Evolutionary conservation across 208 protist genomes (phyloP), one percentile per base, ranked within the genome.

Genomic region (Leishmania tropica): DNA sequence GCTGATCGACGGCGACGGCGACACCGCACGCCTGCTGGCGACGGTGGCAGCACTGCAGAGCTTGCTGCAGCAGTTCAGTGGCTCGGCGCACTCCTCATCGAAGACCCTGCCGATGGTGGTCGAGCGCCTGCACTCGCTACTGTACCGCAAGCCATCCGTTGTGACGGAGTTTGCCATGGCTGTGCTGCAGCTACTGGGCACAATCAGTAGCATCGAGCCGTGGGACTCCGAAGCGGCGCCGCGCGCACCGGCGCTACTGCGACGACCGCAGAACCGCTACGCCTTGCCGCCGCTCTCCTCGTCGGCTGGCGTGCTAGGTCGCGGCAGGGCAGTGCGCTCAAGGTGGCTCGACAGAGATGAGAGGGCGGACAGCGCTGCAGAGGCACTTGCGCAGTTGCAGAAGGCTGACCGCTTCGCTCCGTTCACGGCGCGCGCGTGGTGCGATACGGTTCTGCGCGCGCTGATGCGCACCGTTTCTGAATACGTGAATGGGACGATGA

Each of bases 131-230:
- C 92, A 95, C 76, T 93, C 90, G 28, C 84, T 96, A 70, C 81
- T 95, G 24, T 94, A 93, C 81, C 91, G 93, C 54, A 95, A 94
- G 72, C 93, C 93, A 3, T 91, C 90, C 4, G 89, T 95, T 54
- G 86, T 87, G 54, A 84, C 90, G 28, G 90, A 92, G 67, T 85
- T 94, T 42, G 93, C 93, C 15, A 79, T 96, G 45, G 91, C 89
- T 47, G 88, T 95, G 40, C 79, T 96, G 73, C 88, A 92, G 58
- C 87, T 96, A 28, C 87, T 96, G 17, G 90, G 92, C 51, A 96
- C 92, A 24, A 94, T 96, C 85, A 92, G 89, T 83, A 90, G 88
- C 79, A 94, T 95, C 42, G 89, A 93, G 80, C 87, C 91, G n/a
- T 83, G 72, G 81, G 81, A 88, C 40, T 45, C 79, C 15, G 84